A percentile compares a stretch with the other conserved stretches of the same genome.
These are phyloP conservation scores for Ceratocystis harringtonii DNA, from an alignment of 2,329 filamentous ascomycete species.

Conservation along the genomic window DNA sequence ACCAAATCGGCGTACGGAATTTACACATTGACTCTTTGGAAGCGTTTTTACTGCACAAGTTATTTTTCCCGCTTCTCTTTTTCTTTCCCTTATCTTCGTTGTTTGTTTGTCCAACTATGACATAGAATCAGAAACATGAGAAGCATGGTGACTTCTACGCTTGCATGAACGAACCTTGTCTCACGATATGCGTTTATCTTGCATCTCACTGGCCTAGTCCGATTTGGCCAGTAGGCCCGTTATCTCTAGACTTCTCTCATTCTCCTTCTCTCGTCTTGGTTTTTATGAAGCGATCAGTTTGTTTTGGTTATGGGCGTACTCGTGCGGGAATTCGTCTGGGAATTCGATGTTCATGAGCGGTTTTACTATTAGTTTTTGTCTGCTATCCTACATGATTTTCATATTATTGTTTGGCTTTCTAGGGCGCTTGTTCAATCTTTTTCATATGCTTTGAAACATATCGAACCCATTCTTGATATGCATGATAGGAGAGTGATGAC, in stretches of 20 bases:
- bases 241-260: not conserved
- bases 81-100: not conserved
- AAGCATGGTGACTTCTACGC: too few species aligned
- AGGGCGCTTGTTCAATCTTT: not conserved
- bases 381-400: not conserved
- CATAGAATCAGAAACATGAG: too few species aligned
- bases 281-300: not conserved
- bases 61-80: not conserved
- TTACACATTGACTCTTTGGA: not conserved
- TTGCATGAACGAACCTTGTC: too few species aligned
- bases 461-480: not conserved
- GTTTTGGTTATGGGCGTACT: not conserved
- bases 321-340: not conserved
- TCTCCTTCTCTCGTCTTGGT: not conserved
- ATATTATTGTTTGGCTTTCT: not conserved
- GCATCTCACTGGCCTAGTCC: not conserved
- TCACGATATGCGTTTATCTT: not conserved
- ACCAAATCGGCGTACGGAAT: slow-evolving; percentile 12
- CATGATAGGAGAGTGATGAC: not conserved
- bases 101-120: not conserved
- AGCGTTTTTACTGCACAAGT: slow-evolving; percentile 4
- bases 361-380: not conserved
- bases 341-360: not conserved
- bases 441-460: not conserved
- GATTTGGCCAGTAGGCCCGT: not conserved